These are phyloP conservation scores for Alternaria arbusti DNA, from an alignment of 2,329 filamentous ascomycete species.

Conservation along the genomic window DNA sequence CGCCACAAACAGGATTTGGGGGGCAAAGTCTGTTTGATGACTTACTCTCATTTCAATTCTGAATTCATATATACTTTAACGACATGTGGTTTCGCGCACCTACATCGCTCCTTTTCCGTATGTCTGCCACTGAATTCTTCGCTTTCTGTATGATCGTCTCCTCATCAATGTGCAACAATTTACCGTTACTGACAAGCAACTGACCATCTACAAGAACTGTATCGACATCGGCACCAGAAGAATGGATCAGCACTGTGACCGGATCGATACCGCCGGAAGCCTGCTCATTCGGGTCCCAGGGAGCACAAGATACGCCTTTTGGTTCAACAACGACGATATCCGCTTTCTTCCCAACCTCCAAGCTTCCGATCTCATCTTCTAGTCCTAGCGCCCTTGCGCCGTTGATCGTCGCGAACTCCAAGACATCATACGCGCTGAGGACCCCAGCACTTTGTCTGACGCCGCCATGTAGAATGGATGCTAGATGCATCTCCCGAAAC, in stretches of 20 bases:
- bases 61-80: slow-evolving; percentile 14
- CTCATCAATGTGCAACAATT: slow-evolving; percentile 16
- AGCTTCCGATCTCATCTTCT: slow-evolving; percentile 46
- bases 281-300: slow-evolving; percentile 46
- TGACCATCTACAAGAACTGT: slow-evolving; percentile 26
- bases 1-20: slow-evolving; percentile 15
- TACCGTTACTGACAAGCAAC: slow-evolving; percentile 17
- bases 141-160: slow-evolving; percentile 11
- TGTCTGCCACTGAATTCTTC: slow-evolving; percentile 15
- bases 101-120: slow-evolving; percentile 25
- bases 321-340: slow-evolving; percentile 49
- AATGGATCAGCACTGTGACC: slow-evolving; percentile 36
- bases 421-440: slow-evolving; percentile 24
- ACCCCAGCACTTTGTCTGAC: slow-evolving; percentile 19
- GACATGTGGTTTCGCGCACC: slow-evolving; percentile 36
- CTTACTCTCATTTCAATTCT: slow-evolving; percentile 11
- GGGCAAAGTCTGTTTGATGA: slow-evolving; percentile 18
- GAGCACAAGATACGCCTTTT: slow-evolving; percentile 44
- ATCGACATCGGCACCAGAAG: slow-evolving; percentile 22
- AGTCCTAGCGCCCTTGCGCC: slow-evolving; percentile 39
- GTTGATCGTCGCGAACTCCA: slow-evolving; percentile 35
- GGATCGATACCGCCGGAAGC: slow-evolving; percentile 43
- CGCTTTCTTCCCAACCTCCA: slow-evolving; percentile 53
- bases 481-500: slow-evolving; percentile 37
- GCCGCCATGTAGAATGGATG: slow-evolving; percentile 26